phyloP scores from a whole-genome alignment of 2,329 filamentous ascomycete species.

The Penicillium sp. region DNA sequence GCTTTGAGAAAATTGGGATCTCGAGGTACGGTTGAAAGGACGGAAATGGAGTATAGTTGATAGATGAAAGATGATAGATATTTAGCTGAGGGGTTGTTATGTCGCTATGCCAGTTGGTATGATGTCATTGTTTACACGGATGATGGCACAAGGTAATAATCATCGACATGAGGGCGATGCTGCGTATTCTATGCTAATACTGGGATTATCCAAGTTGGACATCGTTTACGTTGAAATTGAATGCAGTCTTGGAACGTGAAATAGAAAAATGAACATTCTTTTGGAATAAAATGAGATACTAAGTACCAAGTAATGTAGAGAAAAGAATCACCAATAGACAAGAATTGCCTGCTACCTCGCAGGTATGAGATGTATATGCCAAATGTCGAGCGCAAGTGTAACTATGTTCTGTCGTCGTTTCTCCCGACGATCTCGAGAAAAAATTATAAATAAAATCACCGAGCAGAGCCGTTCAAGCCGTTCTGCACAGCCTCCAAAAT shows the following conservation, averaged over 20 bases:
- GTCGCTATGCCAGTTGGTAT: background rate
- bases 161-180: background rate
- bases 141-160: conserved; percentile 4
- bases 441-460: conserved; percentile 12
- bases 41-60: too few species aligned
- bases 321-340: conserved; percentile 13
- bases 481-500: conserved; percentile 74
- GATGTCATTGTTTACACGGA: conserved; percentile 17
- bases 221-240: background rate
- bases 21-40: too few species aligned
- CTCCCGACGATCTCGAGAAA: conserved; percentile 1
- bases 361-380: conserved; percentile 9
- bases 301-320: conserved; percentile 10
- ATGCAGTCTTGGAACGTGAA: background rate
- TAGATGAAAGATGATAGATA: too few species aligned
- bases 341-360: conserved; percentile 13
- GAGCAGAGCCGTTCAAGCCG: conserved; percentile 26
- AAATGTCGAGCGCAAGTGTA: conserved; percentile 8
- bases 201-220: too few species aligned
- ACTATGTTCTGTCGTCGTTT: conserved; percentile 12
- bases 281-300: conserved; percentile 15
- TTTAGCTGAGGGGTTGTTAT: background rate
- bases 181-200: background rate
- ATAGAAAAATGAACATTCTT: conserved; percentile 16
- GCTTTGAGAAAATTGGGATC: too few species aligned